A percentile compares a stretch with the other conserved stretches of the same genome.
Evolutionary conservation across 768 basidiomycete species (phyloP).

Genomic region (Trametes cingulata): DNA sequence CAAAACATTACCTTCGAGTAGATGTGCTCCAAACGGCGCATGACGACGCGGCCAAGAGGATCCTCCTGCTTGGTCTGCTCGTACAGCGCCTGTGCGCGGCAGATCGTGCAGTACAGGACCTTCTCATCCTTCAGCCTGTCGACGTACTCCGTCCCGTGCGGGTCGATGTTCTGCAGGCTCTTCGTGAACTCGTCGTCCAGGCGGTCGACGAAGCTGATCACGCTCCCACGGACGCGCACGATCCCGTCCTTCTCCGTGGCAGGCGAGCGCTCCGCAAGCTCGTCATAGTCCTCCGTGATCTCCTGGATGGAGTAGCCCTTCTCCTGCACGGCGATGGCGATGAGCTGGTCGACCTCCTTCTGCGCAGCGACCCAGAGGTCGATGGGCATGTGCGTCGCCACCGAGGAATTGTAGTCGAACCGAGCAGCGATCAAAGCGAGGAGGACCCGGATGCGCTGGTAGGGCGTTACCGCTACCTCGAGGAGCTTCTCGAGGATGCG

Average conservation of each 20-base stretch:
- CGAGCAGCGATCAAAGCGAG: slow-evolving; percentile 92
- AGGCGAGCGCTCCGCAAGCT: slow-evolving; percentile 80
- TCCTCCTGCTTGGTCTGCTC: slow-evolving; percentile 78
- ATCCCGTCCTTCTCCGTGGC: slow-evolving; percentile 65
- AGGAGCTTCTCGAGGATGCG: slow-evolving; percentile 85
- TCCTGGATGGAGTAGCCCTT: slow-evolving; percentile 83
- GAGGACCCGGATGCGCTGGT: slow-evolving; percentile 92
- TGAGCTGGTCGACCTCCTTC: slow-evolving; percentile 84
- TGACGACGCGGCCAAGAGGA: slow-evolving; percentile 82
- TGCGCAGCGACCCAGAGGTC: slow-evolving; percentile 91
- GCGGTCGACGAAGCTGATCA: slow-evolving; percentile 95
- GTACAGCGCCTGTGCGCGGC: slow-evolving; percentile 89
- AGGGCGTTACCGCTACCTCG: slow-evolving; percentile 82
- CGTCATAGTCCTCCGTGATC: slow-evolving; percentile 88
- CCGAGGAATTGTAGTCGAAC: slow-evolving; percentile 94
- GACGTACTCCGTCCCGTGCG: slow-evolving; percentile 98
- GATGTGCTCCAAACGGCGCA: slow-evolving; percentile 96
- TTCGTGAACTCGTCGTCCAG: slow-evolving; percentile 98
- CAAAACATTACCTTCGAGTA: slow-evolving; percentile 81
- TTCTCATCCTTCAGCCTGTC: slow-evolving; percentile 97
- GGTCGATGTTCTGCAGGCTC: slow-evolving; percentile 96
- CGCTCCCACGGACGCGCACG: slow-evolving; percentile 89
- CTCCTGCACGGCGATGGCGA: slow-evolving; percentile 74
- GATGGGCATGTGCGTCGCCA: slow-evolving; percentile 84
- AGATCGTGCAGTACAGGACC: slow-evolving; percentile 89